Evolutionary conservation across 805 yeast species (phyloP).

Genomic region (Teunomyces barrocoloradensis): DNA sequence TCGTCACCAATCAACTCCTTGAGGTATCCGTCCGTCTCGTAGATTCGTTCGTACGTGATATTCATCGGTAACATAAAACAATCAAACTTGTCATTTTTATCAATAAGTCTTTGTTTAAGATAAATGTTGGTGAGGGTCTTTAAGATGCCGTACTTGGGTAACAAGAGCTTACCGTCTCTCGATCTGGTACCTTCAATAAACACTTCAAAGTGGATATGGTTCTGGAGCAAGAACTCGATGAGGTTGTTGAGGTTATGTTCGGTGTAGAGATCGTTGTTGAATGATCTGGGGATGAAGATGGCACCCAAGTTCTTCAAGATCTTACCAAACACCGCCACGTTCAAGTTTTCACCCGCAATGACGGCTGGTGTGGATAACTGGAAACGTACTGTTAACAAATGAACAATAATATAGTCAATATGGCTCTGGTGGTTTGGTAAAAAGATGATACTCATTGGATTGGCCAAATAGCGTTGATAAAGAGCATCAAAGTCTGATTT

Average conservation of each 20-base stretch:
- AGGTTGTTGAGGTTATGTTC: conserved; percentile 47
- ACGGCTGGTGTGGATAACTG: conserved; percentile 55
- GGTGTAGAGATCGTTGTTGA: conserved; percentile 42
- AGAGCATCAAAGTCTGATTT: conserved; percentile 27
- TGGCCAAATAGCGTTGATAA: conserved; percentile 28
- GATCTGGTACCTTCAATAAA: conserved; percentile 68
- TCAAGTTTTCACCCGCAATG: conserved; percentile 65
- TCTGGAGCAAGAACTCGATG: conserved; percentile 46
- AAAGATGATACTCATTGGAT: conserved; percentile 47
- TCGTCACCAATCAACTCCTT: conserved; percentile 57
- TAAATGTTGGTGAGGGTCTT: conserved; percentile 50
- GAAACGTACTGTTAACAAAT: conserved; percentile 51
- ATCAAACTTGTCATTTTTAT: conserved; percentile 22
- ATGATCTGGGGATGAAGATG: conserved; percentile 53
- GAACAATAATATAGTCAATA: conserved; percentile 58
- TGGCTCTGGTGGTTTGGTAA: conserved; percentile 65
- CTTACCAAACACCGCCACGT: conserved; percentile 54
- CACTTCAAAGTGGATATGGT: conserved; percentile 54
- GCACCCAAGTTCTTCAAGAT: conserved; percentile 53
- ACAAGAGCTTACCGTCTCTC: conserved; percentile 59
- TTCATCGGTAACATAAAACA: conserved; percentile 50
- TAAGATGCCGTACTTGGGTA: conserved; percentile 62
- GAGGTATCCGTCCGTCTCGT: conserved; percentile 54
- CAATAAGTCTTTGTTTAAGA: conserved; percentile 31
- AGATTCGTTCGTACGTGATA: conserved; percentile 58